phyloP scores from a whole-genome alignment of 73 alveolate genomes.

The Paramecium sexaurelia region DNA sequence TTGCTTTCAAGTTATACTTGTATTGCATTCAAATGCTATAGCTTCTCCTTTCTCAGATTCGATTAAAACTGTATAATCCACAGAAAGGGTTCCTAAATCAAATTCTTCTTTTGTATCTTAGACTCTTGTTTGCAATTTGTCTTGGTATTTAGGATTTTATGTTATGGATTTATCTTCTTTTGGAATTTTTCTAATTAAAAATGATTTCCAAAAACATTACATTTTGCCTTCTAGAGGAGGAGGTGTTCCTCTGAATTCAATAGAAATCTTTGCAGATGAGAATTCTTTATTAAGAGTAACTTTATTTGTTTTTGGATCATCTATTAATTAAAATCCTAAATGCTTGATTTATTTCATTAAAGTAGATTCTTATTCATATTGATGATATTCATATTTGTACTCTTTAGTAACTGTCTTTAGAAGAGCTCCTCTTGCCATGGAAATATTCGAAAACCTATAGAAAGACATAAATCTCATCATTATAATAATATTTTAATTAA shows the following conservation, averaged over 20 bases:
- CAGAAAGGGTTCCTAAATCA: neutral
- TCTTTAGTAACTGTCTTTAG: neutral
- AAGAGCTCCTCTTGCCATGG: constrained; percentile 45
- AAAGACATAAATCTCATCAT: neutral
- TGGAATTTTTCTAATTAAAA: neutral
- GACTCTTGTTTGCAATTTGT: neutral
- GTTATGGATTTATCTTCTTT: neutral
- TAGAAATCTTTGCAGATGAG: neutral
- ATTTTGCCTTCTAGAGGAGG: neutral
- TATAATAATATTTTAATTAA: neutral
- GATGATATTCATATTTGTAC: neutral
- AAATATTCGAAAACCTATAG: neutral
- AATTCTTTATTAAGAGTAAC: neutral
- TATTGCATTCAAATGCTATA: constrained; percentile 50
- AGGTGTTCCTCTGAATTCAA: constrained; percentile 21
- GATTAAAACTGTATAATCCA: neutral
- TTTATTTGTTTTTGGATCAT: neutral
- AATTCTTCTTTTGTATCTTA: neutral
- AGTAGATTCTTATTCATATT: neutral
- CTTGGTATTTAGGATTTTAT: neutral
- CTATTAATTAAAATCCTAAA: constrained; percentile 9
- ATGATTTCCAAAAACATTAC: neutral
- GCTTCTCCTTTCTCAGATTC: constrained; percentile 52
- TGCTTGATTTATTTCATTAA: neutral
- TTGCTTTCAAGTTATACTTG: constrained; percentile 2